These are phyloP conservation scores for Litsea cubeba DNA, from an alignment of 164 flowering plant genomes.

Conservation along the genomic window DNA sequence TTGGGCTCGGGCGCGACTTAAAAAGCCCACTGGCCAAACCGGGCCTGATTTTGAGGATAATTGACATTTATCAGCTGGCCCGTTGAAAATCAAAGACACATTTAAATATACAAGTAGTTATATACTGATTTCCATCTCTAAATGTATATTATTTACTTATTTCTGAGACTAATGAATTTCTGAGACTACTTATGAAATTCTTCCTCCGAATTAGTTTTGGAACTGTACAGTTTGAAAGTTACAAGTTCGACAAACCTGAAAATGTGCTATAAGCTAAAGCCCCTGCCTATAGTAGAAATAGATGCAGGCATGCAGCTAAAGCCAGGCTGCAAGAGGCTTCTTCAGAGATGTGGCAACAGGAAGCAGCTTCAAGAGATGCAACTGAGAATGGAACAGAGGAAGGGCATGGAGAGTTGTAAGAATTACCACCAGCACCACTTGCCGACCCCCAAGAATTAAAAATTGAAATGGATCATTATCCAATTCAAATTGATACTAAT, in stretches of 20 bases:
- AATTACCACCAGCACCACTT: slow-evolving; percentile 29
- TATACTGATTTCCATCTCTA: not conserved
- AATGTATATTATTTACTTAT: not conserved
- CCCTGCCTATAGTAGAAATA: slow-evolving; percentile 74
- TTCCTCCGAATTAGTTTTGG: not conserved
- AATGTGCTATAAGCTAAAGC: slow-evolving; percentile 85
- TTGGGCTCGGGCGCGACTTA: no score
- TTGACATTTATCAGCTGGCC: no score
- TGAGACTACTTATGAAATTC: not conserved
- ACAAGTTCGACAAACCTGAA: slow-evolving; percentile 89
- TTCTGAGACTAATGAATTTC: not conserved
- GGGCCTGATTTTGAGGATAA: no score
- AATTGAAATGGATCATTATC: slow-evolving; percentile 66
- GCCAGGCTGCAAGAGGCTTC: slow-evolving; percentile 70
- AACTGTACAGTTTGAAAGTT: slow-evolving; percentile 65
- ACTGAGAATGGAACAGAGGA: slow-evolving; percentile 88
- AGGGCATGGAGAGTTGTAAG: slow-evolving; percentile 90
- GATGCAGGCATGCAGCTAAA: slow-evolving; percentile 55
- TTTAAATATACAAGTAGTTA: no score
- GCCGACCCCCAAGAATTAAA: slow-evolving; percentile 69
- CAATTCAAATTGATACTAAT: slow-evolving; percentile 39
- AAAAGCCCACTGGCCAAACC: no score
- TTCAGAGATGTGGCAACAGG: slow-evolving; percentile 78
- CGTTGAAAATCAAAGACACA: not conserved
- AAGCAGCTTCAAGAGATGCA: slow-evolving; percentile 77